These are phyloP conservation scores for Entomortierella beljakovae DNA, from an alignment of 192 early-diverging fungal genomes.

Conservation along the genomic window DNA sequence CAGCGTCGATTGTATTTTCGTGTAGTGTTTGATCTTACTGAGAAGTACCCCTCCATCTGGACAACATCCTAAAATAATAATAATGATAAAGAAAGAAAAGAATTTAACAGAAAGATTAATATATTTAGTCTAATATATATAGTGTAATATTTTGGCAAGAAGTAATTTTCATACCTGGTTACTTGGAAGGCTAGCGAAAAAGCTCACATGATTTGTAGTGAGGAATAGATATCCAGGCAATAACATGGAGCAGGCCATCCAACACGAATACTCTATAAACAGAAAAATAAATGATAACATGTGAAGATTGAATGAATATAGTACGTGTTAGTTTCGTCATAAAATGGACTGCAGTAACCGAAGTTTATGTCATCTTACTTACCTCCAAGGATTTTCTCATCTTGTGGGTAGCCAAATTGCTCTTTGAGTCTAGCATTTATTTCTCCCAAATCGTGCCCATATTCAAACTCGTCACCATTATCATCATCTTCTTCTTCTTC, in stretches of 20 bases:
- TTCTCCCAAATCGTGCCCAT: slow-evolving; percentile 1
- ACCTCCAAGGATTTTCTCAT: slow-evolving; percentile 25
- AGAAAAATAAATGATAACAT: neutral
- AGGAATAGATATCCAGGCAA: slow-evolving; percentile 71
- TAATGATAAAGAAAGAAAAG: no score
- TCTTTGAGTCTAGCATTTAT: slow-evolving; percentile 12
- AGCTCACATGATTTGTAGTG: slow-evolving; percentile 69
- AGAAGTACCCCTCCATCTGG: slow-evolving; percentile 64
- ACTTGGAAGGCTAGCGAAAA: slow-evolving; percentile 68
- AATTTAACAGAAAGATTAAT: neutral
- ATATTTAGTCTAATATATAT: no score
- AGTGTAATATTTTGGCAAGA: neutral
- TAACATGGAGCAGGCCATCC: slow-evolving; percentile 65
- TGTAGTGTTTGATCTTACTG: slow-evolving; percentile 49
- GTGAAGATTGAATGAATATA: no score
- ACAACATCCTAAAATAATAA: slow-evolving; percentile 59
- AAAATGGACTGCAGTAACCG: neutral
- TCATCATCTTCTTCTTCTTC: neutral
- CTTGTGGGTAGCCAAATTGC: slow-evolving; percentile 19
- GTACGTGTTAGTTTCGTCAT: neutral
- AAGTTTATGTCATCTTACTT: no score
- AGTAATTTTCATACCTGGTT: slow-evolving; percentile 58
- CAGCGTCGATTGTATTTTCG: slow-evolving; percentile 59
- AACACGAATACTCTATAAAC: slow-evolving; percentile 70
- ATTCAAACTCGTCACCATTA: slow-evolving; percentile 7